Conservation (phyloP, 192 early-diverging fungal species). For the Dispira simplex region DNA sequence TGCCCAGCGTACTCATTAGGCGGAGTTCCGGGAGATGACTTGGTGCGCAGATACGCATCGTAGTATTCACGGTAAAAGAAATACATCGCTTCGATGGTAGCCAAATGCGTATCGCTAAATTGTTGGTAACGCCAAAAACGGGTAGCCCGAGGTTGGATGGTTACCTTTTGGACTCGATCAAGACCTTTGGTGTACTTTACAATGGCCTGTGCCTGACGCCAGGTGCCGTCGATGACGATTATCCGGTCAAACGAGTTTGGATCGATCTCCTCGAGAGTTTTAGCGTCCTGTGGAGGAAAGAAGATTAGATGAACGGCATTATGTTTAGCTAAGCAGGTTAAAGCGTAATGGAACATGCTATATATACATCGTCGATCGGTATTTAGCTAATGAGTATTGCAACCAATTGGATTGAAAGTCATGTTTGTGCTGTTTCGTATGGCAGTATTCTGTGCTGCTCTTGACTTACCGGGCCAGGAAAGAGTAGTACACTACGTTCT, state of each 20-base stretch:
- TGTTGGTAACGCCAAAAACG: conserved; percentile 87
- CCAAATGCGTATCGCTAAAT: conserved; percentile 51
- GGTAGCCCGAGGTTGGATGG: conserved; percentile 56
- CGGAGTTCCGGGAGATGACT: conserved; percentile 7
- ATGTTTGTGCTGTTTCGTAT: no score
- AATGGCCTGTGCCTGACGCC: conserved; percentile 67
- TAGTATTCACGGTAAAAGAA: conserved; percentile 78
- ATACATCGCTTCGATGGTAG: conserved; percentile 94
- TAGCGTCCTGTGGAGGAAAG: conserved; percentile 22
- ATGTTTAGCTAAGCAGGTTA: no score
- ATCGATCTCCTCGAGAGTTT: conserved; percentile 49
- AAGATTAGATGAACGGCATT: no score
- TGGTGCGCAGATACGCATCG: conserved; percentile 14
- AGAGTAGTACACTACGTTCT: conserved; percentile 54
- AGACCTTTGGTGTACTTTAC: conserved; percentile 29
- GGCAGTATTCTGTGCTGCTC: no score
- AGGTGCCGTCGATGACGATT: conserved; percentile 93
- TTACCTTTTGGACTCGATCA: conserved; percentile 35
- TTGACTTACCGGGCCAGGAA: conserved; percentile 57
- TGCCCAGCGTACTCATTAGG: conserved; percentile 43
- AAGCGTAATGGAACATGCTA: no score
- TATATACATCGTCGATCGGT: no score
- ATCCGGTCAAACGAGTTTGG: conserved; percentile 48
- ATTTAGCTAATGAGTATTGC: no score
- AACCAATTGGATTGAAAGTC: no score